Evolutionary conservation across 495 filamentous ascomycete species (phyloP), one percentile per base, ranked within the genome.

Genomic region (Bacidia rubella): DNA sequence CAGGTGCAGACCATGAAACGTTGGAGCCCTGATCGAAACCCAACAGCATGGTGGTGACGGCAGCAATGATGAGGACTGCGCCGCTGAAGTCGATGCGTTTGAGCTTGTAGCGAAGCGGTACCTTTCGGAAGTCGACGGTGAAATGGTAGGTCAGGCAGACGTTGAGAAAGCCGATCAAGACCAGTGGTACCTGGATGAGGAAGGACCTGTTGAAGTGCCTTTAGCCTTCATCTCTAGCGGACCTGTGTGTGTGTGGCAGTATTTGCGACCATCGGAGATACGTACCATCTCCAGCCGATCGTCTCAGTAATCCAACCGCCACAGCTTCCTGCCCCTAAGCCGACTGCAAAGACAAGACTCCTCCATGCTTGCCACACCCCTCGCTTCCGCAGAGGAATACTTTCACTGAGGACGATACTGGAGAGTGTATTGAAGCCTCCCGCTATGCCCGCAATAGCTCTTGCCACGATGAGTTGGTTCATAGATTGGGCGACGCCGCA

Each of bases 401-500:
- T 39, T 12, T 52, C 49, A 24, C 29, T 41, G 11, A 52, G 21
- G 29, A 52, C 35, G 17, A 43, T 52, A 17, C 21, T 24, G 11
- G 49, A 27, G 10, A 52, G 15, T 2, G 49, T 52, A 17, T 41
- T 52, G 49, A 52, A 43, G 22, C 76, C 77, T 44, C 75, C 76
- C 9, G 76, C 78, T 19, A 79, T 65, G 25, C 76, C 76, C 0
- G 72, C 74, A 39, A 81, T 64, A 38, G 73, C 73, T 21, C 76
- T 70, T 47, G 77, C 77, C 52, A 76, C 51, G 47, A 78, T 75
- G 20, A 79, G 64, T 54, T 78, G 73, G 2, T 68, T 70, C 42
- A 71, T 70, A 1, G 67, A 71, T 46, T 72, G 69, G 3, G 76
- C 66, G 9, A 78, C 68, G 3, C 74, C 74, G 11, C 72, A 65